Conservation (phyloP, 306 rosid genomes). For the Vigna radiata region DNA sequence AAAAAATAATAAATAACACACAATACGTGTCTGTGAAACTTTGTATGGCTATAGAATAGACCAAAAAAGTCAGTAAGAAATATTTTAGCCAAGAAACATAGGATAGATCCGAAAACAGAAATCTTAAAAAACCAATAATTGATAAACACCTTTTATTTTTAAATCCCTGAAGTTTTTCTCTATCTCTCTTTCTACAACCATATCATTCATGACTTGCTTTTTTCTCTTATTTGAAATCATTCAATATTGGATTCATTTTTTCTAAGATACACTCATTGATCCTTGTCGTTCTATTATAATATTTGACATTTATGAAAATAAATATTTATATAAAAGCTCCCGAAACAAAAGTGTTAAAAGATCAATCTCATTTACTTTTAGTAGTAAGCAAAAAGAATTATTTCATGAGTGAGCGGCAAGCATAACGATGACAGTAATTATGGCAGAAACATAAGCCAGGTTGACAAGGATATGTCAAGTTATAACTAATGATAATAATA, state of each 20-base stretch:
- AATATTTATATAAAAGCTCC: background rate
- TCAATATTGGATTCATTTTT: too few relatives aligned
- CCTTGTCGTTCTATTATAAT: background rate
- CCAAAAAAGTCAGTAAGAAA: background rate
- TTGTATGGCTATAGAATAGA: conserved; percentile 11
- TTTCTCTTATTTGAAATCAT: too few relatives aligned
- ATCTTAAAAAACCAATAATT: background rate
- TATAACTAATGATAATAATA: background rate
- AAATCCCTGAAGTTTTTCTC: too few relatives aligned
- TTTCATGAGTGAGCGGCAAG: background rate
- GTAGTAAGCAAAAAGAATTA: conserved; percentile 20
- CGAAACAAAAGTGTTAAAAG: conserved; percentile 5
- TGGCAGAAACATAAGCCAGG: background rate
- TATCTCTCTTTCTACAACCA: too few relatives aligned
- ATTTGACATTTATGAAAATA: background rate
- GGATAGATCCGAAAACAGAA: background rate
- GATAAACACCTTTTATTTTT: too few relatives aligned
- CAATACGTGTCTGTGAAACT: too few relatives aligned
- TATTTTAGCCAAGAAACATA: background rate
- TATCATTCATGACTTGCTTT: too few relatives aligned
- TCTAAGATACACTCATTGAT: too few relatives aligned
- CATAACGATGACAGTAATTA: background rate
- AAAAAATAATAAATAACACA: background rate
- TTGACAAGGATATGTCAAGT: conserved; percentile 20
- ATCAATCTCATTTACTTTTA: conserved; percentile 27